Base-by-base conservation (phyloP, 345 rosid genomes). In the Gossypium herbaceum region DNA sequence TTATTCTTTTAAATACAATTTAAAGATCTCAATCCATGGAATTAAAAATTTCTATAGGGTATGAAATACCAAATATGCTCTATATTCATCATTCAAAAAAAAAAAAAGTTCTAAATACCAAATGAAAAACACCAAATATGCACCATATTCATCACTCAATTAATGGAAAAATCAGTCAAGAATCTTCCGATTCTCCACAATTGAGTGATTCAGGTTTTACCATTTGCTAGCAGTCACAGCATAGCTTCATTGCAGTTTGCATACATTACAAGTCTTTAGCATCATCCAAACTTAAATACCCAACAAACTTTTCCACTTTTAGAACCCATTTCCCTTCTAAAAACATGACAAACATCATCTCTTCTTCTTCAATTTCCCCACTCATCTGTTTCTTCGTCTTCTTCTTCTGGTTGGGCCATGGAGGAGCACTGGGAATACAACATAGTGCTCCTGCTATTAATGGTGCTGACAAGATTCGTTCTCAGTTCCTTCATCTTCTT, bases 401-500 rank as follows among this genome's bases (percentile, higher is more conserved):
- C 39, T 15, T 47, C 39, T 47, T 68, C 13, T 68, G 12, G 22
- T 25, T 68, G 41, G 55, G 71, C 12, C 56, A 22, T 2, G 71
- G 54, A 68, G 55, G 54, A 68, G 39, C 71, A 25, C 41, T 0
- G 2, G 43, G 3, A 68, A 25, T 16, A 24, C 22, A 48, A 9
- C 58, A 25, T 8, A 7, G 12, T 13, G 2, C 13, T 3, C 6
- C 2, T 68, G 22, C 16, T 25, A 15, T 16, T 24, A 39, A 16
- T 15, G 74, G 79, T 55, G 72, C 76, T 9, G 86, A 75, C 55
- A 16, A 76, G 77, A 79, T 89, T 75, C 85, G 97, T 61, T 62
- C 75, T 60, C 79, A 86, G 67, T 94, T 92, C 77, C 80, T 92
- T 24, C 74, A 67, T 11, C 61, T 88, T 69, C 90, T 94, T 17